phyloP scores from a whole-genome alignment of 2,329 filamentous ascomycete species.

The Fusarium nisikadoi region DNA sequence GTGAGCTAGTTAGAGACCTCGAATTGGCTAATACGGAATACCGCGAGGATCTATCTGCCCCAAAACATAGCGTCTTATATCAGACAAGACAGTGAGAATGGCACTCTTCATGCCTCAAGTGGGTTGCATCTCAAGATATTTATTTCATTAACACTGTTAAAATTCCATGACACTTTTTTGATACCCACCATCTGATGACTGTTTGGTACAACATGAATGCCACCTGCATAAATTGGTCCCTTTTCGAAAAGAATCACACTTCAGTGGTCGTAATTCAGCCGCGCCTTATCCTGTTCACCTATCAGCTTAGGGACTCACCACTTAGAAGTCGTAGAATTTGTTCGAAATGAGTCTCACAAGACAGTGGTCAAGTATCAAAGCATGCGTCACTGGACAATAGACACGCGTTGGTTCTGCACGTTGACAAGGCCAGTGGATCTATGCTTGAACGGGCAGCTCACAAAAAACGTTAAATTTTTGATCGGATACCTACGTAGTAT shows the following conservation, averaged over 20 bases:
- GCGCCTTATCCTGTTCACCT: background rate
- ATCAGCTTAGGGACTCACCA: background rate
- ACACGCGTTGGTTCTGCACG: conserved; percentile 14
- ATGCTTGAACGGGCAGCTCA: conserved; percentile 38
- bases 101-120: background rate
- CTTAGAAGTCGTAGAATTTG: background rate
- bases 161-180: background rate
- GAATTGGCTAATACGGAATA: background rate
- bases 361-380: background rate
- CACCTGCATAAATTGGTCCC: background rate
- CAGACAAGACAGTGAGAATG: background rate
- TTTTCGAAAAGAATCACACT: background rate
- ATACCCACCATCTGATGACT: background rate
- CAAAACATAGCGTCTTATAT: background rate
- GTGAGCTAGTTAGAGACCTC: background rate
- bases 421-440: conserved; percentile 2
- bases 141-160: background rate
- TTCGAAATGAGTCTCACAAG: background rate
- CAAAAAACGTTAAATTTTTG: background rate
- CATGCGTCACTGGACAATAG: conserved; percentile 19
- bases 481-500: background rate
- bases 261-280: conserved; percentile 1
- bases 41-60: background rate
- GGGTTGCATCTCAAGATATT: background rate
- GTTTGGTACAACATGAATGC: background rate